Percentiles rank a stretch among this genome's conserved stretches.
These are phyloP conservation scores for Cyclotella atomus DNA, from an alignment of 108 stramenopile species.

Conservation along the genomic window DNA sequence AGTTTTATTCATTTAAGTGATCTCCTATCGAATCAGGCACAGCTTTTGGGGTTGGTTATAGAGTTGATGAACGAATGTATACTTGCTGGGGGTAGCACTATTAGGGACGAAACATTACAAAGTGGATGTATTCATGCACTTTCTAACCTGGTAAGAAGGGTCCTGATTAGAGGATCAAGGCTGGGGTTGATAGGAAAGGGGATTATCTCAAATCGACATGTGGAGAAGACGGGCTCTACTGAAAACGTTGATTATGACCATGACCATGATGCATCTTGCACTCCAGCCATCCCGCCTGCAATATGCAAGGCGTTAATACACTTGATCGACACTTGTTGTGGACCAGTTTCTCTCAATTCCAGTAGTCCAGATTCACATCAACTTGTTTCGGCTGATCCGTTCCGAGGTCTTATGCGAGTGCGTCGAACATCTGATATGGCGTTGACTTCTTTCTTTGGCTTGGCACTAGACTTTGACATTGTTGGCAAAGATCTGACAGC, in stretches of 20 bases:
- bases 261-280: constrained; percentile 49
- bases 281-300: constrained; percentile 49
- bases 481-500: constrained; percentile 68
- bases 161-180: constrained; percentile 70
- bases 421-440: constrained; percentile 81
- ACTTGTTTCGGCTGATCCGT: constrained; percentile 43
- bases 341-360: constrained; percentile 28
- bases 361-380: constrained; percentile 13
- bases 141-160: constrained; percentile 59
- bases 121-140: constrained; percentile 73
- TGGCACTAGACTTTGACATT: constrained; percentile 83
- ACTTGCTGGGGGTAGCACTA: constrained; percentile 65
- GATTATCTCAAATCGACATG: background rate
- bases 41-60: constrained; percentile 61
- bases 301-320: constrained; percentile 56
- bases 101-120: constrained; percentile 82
- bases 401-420: constrained; percentile 40
- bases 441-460: constrained; percentile 73
- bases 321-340: constrained; percentile 71
- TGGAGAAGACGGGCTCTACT: background rate
- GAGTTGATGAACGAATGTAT: constrained; percentile 56
- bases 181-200: constrained; percentile 29
- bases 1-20: constrained; percentile 68
- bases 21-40: constrained; percentile 57
- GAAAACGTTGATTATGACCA: constrained; percentile 50